phyloP scores from a whole-genome alignment of 257 asterid species.

The Nicotiana noctiflora region DNA sequence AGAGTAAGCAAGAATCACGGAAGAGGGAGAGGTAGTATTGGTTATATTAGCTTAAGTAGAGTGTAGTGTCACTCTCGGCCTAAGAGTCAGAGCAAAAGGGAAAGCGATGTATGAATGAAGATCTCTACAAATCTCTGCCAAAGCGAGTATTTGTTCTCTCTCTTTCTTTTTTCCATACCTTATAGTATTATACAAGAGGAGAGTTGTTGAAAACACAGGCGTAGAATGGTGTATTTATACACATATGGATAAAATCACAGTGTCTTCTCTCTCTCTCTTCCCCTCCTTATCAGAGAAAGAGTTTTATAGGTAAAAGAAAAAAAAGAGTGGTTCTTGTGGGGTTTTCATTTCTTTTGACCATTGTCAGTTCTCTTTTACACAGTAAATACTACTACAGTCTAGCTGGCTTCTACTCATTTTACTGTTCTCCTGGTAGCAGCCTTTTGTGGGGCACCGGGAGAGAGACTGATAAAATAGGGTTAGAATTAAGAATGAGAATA shows the following conservation, averaged over 20 bases:
- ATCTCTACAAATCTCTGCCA: conserved; percentile 10
- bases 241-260: not conserved
- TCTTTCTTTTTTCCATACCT: not conserved
- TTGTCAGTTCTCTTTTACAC: not conserved
- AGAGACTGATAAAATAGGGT: too few species aligned
- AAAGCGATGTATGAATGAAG: conserved; percentile 10
- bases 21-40: conserved; percentile 6
- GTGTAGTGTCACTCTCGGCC: conserved; percentile 23
- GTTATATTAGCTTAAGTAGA: not conserved
- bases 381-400: too few species aligned
- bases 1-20: conserved; percentile 10
- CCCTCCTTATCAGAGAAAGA: not conserved
- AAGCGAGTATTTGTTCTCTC: not conserved
- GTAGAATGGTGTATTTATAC: not conserved
- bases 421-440: too few species aligned
- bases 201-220: not conserved
- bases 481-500: too few species aligned
- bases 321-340: not conserved
- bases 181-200: too few species aligned
- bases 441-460: too few species aligned
- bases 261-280: not conserved
- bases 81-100: conserved; percentile 19
- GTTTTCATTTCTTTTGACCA: not conserved
- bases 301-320: not conserved
- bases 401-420: too few species aligned